Evolutionary conservation across 164 flowering plant species (phyloP), one percentile per base, ranked within the genome.

Genomic region (Hamamelis virginiana): DNA sequence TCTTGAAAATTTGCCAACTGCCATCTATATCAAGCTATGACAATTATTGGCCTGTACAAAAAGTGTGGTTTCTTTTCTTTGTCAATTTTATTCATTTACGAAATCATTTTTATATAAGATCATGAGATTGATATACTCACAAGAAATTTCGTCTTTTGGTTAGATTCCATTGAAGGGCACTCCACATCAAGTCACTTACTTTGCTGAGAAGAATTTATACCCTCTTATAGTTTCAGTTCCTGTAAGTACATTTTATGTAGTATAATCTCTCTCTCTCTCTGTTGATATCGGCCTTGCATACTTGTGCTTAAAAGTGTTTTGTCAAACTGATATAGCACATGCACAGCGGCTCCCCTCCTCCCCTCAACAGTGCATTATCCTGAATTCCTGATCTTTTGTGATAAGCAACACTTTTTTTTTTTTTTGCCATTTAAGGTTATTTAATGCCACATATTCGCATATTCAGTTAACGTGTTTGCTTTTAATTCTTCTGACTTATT

Each of bases 11-110:
- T 69, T 93, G 98, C 79, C 99, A 93, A 72, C 80, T 96, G 62
- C 98, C 98, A 48, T 79, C 95, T 70, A 75, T 65, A 72, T 77
- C 80, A 71, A 89, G 65, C 68, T 96, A 90, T 69, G 99, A 96
- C 76, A 96, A 93, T 76, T 82, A 90, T 78, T 96, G 99, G 99
- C 98, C 99, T 45, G 98, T 93, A 43, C 98, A 95, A 73, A 95
- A 95, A 77, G 99, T 92, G 59, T 46, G 78, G 57, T 68, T 43
- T 66, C 51, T n/a, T 9, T 16, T 66, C 23, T 66, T 18, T 19
- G 38, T 44, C 14, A 64, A 22, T 9, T 21, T 28, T 22, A 62
- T 62, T 22, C 64, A 9, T 21, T 10, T 26, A 25, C 11, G 6
- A 65, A 28, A 10, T 38, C 13, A 33, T 26, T 21, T 9, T 48